Evolutionary conservation across 257 asterid species (phyloP).

Genomic region (Capsicum chinense): DNA sequence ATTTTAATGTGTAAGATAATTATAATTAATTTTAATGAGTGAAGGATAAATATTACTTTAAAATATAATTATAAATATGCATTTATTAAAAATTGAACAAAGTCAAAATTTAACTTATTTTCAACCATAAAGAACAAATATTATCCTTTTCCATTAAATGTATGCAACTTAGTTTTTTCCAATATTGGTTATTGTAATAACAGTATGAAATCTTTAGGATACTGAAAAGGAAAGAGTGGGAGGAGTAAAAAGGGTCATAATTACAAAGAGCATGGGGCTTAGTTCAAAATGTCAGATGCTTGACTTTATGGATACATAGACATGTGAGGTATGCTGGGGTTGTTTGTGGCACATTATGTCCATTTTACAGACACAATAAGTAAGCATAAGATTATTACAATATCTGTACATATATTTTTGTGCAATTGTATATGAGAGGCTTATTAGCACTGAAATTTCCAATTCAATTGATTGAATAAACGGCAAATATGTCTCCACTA

Average conservation of each 20-base stretch:
- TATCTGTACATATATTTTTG: not conserved
- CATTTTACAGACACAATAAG: constrained; percentile 29
- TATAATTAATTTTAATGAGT: too few relatives aligned
- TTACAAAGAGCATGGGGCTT: constrained; percentile 28
- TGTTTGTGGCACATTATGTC: constrained; percentile 18
- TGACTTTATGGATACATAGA: constrained; percentile 42
- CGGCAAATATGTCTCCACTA: not conserved
- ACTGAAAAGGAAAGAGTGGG: constrained; percentile 24
- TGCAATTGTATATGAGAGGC: not conserved
- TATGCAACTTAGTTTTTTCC: not conserved
- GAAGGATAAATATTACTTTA: too few relatives aligned
- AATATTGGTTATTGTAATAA: not conserved
- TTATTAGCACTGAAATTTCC: constrained; percentile 17
- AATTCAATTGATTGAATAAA: constrained; percentile 9
- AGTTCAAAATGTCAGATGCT: constrained; percentile 47
- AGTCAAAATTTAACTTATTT: too few relatives aligned
- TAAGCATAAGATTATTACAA: not conserved
- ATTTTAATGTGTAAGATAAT: too few relatives aligned
- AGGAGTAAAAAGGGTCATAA: constrained; percentile 20
- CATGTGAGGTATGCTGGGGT: constrained; percentile 45
- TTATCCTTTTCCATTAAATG: not conserved
- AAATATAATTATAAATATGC: too few relatives aligned
- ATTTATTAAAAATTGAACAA: too few relatives aligned
- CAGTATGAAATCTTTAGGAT: not conserved
- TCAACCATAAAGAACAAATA: too few relatives aligned